Base-by-base conservation (phyloP, 2,329 filamentous ascomycete genomes). In the Podosphaera leucotricha region DNA sequence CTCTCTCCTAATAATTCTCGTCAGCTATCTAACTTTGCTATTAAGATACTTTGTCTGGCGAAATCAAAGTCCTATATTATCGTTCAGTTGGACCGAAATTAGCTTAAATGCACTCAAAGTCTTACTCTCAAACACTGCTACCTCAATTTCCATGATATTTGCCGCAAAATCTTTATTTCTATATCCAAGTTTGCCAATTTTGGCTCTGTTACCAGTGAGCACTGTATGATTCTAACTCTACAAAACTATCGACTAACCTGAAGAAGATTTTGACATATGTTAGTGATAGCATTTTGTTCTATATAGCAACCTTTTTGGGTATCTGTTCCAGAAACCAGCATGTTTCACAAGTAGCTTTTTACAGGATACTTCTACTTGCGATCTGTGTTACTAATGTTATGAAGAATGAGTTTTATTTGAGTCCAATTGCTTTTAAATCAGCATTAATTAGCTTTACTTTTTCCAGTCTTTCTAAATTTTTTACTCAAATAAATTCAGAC, bases 231-330 rank as follows among this genome's bases (percentile, higher is more conserved):
- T 39, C 6, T 15, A 33, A 13, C 2, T 10, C 16, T n/a, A 40
- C 19, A 16, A 18, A 20, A 8, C 8, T 16, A 8, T 22, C 20
- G 13, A 30, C 49, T 54, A 21, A 53, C 39, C 19, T 3, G 20
- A 6, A 4, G 18, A 35, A 55, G 54, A 50, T 57, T 21, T 44
- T 55, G 10, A 53, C 53, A 43, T 55, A 55, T 48, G 52, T 50
- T 7, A 48, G 46, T 40, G 55, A 57, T 35, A 52, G 52, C 43
- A 37, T 55, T 2, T 26, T 54, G 1, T 53, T 56, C 6, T 46
- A 49, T 8, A 11, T 52, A 42, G 46, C 50, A 43, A 47, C 48
- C 33, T 16, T 37, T 33, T 24, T 51, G 19, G 20, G 40, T 33
- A 10, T 54, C 6, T 21, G 51, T 24, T 46, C 47, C 3, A 39